A percentile compares a stretch with the other conserved stretches of the same genome.
Evolutionary conservation across 768 basidiomycete species (phyloP).

Genomic region (Trametes gibbosa): DNA sequence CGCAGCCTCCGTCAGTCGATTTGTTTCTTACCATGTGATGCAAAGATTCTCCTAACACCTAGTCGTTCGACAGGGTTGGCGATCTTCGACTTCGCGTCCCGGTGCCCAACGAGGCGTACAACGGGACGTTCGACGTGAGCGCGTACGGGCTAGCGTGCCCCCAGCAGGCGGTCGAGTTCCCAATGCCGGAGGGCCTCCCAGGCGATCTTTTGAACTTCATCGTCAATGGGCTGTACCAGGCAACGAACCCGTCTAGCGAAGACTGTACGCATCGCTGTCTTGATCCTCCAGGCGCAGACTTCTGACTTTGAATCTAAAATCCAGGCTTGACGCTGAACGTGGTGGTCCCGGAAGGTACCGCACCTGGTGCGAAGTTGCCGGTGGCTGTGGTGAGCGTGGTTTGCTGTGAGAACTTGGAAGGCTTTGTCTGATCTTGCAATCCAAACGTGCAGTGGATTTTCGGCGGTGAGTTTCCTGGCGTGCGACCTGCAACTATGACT

Average conservation of each 20-base stretch:
- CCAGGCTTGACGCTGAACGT: constrained; percentile 53
- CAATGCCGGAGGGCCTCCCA: not conserved
- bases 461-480: not conserved
- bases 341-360: constrained; percentile 40
- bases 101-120: not conserved
- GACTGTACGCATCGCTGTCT: not conserved
- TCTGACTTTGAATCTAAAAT: not conserved
- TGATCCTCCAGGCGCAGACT: not conserved
- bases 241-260: not conserved
- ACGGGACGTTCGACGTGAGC: constrained; percentile 5
- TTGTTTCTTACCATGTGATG: not conserved
- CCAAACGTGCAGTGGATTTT: not conserved
- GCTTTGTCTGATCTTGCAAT: not conserved
- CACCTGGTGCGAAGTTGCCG: constrained; percentile 43
- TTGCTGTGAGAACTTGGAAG: no score
- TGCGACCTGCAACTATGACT: not conserved
- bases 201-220: not conserved
- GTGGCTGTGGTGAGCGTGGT: constrained; percentile 47
- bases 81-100: constrained; percentile 21
- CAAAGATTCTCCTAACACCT: no score
- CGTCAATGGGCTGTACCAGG: not conserved
- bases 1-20: not conserved
- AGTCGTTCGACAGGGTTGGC: not conserved
- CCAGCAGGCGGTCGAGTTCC: constrained; percentile 4
- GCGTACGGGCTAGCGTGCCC: constrained; percentile 18